A percentile compares a stretch with the other conserved stretches of the same genome.
phyloP scores from a whole-genome alignment of 1,139 yeast species.

The Nematodospora anomalae region DNA sequence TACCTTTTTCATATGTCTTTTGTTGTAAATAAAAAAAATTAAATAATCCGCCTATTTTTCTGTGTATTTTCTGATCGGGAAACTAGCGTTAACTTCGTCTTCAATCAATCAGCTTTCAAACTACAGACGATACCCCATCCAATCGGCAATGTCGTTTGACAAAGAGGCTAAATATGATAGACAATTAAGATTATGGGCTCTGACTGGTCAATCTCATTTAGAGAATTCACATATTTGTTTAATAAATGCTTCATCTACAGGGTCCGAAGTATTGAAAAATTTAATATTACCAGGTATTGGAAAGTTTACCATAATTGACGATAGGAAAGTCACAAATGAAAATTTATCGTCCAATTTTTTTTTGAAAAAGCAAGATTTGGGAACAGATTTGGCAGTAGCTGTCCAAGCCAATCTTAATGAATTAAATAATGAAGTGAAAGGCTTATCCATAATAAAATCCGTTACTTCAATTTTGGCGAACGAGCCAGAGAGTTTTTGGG shows the following conservation, averaged over 20 bases:
- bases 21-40: too few species aligned
- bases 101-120: too few species aligned
- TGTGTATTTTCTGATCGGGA: too few species aligned
- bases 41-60: too few species aligned
- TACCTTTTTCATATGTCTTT: too few species aligned
- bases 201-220: constrained; percentile 67
- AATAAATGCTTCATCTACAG: constrained; percentile 58
- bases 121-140: too few species aligned
- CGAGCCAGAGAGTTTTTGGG: constrained; percentile 42
- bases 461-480: constrained; percentile 20
- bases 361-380: constrained; percentile 47
- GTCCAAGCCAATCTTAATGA: constrained; percentile 47
- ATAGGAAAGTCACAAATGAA: constrained; percentile 33
- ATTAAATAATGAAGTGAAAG: constrained; percentile 60
- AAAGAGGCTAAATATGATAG: constrained; percentile 69
- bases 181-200: constrained; percentile 86
- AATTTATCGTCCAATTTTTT: constrained; percentile 67
- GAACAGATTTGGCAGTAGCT: constrained; percentile 38
- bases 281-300: constrained; percentile 82
- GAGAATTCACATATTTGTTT: constrained; percentile 62
- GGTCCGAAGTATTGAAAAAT: constrained; percentile 75
- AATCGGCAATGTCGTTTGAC: too few species aligned
- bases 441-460: constrained; percentile 29
- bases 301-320: constrained; percentile 59
- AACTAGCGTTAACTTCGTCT: too few species aligned